Base-by-base conservation (phyloP, 2,329 filamentous ascomycete genomes). In the Tetracladium maxilliforme region DNA sequence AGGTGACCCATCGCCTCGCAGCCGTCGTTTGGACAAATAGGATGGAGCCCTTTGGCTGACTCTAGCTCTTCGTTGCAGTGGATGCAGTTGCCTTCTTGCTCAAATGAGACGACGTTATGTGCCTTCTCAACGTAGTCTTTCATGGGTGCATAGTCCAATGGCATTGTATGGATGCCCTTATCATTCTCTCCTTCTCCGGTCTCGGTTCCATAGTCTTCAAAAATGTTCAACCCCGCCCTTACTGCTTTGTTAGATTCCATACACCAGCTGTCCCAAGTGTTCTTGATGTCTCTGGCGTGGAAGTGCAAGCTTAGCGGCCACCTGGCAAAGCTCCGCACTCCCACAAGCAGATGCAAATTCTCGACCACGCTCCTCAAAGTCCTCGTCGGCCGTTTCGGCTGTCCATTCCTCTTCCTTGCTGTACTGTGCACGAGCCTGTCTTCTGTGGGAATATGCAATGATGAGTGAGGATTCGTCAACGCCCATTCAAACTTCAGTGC, bases 401-500 rank as follows among this genome's bases (percentile, higher is more conserved):
- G 63, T 8, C 64, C 61, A 17, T 58, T 64, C 25, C 50, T 50
- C 44, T 68, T 73, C 25, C 43, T 54, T 26, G 51, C 46, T 1
- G 53, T 66, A 39, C 65, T 48, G 23, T 61, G 43, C 2, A 63
- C 56, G 18, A 80, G 56, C n/a, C 73, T 61, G 20, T 70, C 61
- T 16, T 64, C 58, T 9, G 62, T 50, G 9, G 77, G 64, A 29
- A 93, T 83, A 44, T 92, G 84, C 17, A 77, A 58, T 5, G 86
- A 86, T 17, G 76, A 48, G 43, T 90, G 78, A 3, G 84, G 70
- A 44, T 95, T 84, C 36, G 81, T 81, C 61, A 92, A 77, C 19
- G 87, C 86, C 87, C 87, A 94, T 60, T 95, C 87, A 44, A 98
- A 95, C 43, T 95, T 87, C 34, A 98, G 54, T 1, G 90, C 90